Evolutionary conservation across 106 monocot genomes (phyloP), one percentile per base, ranked within the genome.

Genomic region (Apostasia ramifera): DNA sequence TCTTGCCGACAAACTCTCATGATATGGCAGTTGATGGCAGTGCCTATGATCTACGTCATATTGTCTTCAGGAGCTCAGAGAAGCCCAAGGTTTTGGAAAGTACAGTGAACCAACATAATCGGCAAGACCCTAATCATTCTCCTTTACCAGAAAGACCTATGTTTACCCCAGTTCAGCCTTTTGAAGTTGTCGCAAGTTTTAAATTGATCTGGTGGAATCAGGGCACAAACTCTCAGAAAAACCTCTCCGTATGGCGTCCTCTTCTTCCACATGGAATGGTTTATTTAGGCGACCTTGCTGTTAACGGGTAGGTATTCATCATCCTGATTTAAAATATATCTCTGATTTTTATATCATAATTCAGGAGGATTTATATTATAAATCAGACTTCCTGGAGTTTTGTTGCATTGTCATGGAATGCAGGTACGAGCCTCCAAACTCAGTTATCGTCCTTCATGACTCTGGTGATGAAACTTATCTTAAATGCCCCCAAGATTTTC

Each of bases 401-500:
- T 55, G 7, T 44, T 66, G n/a, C 40, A 62, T 38, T 63, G 5
- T 42, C 51, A 42, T 70, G 65, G 44, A 67, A 39, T 77, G 71
- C 78, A 98, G 98, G 70, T 98, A 85, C 76, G 98, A 98, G 53
- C 90, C 87, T 61, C 98, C 98, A 80, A 92, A 85, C 83, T 77
- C 82, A 40, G 74, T 85, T 52, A 70, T 81, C 65, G 83, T 90
- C 61, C 72, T 90, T 70, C 86, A 69, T 78, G 85, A 90, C 76
- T 56, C 71, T 44, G 85, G 81, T 40, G 87, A 88, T 79, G 90
- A 85, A 46, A 53, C 75, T 70, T 73, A 83, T 52, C 69, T 93
- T 43, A 89, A 74, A 76, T 49, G 71, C 39, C 90, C 98, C 55
- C 72, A 81, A 79, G 85, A 79, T 75, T 93, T 87, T 74, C 74